A percentile compares a stretch with the other conserved stretches of the same genome.
phyloP scores from a whole-genome alignment of 192 early-diverging fungal species.

The Helicostylum pulchrum region DNA sequence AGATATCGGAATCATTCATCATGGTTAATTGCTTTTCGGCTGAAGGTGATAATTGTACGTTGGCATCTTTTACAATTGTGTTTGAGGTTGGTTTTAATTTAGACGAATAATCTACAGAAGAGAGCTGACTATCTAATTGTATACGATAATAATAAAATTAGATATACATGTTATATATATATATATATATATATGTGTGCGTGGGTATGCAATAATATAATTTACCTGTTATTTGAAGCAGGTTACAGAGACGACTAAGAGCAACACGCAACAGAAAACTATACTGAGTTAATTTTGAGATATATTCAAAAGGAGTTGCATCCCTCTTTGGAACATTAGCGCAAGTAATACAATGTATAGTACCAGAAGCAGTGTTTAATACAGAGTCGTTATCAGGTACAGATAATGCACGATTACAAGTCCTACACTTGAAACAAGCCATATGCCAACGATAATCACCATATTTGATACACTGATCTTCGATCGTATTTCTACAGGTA shows the following conservation, averaged over 20 bases:
- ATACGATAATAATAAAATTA: background rate
- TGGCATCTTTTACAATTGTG: background rate
- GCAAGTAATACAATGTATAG: slow-evolving; percentile 22
- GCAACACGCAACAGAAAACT: slow-evolving; percentile 84
- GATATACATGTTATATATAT: slow-evolving; percentile 1
- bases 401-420: slow-evolving; percentile 48
- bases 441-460: slow-evolving; percentile 77
- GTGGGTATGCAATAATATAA: background rate
- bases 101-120: slow-evolving; percentile 21
- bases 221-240: slow-evolving; percentile 50
- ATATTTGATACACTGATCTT: slow-evolving; percentile 83
- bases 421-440: slow-evolving; percentile 77
- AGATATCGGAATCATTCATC: slow-evolving; percentile 15
- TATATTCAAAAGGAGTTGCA: slow-evolving; percentile 55
- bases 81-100: slow-evolving; percentile 11
- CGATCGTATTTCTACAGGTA: slow-evolving; percentile 72
- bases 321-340: slow-evolving; percentile 10
- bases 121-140: slow-evolving; percentile 21
- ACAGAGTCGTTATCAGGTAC: slow-evolving; percentile 25
- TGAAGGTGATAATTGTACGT: background rate
- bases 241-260: slow-evolving; percentile 73
- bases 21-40: slow-evolving; percentile 20
- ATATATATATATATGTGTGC: background rate
- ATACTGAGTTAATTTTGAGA: slow-evolving; percentile 90
- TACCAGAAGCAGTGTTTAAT: slow-evolving; percentile 6